Percentiles rank a stretch among this genome's conserved stretches.
These are phyloP conservation scores for Lippia alba DNA, from an alignment of 305 asterid genomes.

Conservation along the genomic window DNA sequence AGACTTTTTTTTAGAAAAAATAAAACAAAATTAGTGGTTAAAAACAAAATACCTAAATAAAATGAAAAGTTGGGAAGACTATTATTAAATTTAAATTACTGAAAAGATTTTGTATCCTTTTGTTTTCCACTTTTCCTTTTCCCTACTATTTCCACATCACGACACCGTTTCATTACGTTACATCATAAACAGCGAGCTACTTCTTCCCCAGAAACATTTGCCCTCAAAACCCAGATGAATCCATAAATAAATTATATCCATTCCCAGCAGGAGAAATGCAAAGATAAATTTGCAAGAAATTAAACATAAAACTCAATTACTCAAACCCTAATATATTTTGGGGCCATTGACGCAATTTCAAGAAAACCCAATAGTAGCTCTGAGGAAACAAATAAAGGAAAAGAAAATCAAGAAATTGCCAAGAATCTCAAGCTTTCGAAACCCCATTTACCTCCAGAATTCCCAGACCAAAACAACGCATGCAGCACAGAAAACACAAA, in stretches of 20 bases:
- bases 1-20: background rate
- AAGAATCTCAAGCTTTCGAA: background rate
- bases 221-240: constrained; percentile 31
- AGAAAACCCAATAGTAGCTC: background rate
- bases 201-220: constrained; percentile 15
- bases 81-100: background rate
- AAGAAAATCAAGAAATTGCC: background rate
- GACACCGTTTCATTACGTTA: constrained; percentile 27
- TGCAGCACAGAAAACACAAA: constrained; percentile 25
- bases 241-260: background rate
- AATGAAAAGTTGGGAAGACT: background rate
- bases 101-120: background rate
- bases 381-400: background rate
- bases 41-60: background rate
- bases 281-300: background rate
- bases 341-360: background rate
- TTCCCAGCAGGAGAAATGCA: background rate
- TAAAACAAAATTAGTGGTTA: too few species aligned
- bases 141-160: background rate
- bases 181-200: constrained; percentile 12
- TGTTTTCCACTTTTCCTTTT: background rate
- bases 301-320: background rate
- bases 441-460: too few species aligned
- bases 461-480: constrained; percentile 21
- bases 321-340: background rate